Conservation (phyloP, 768 basidiomycete species). For the Lyophyllum atratum region DNA sequence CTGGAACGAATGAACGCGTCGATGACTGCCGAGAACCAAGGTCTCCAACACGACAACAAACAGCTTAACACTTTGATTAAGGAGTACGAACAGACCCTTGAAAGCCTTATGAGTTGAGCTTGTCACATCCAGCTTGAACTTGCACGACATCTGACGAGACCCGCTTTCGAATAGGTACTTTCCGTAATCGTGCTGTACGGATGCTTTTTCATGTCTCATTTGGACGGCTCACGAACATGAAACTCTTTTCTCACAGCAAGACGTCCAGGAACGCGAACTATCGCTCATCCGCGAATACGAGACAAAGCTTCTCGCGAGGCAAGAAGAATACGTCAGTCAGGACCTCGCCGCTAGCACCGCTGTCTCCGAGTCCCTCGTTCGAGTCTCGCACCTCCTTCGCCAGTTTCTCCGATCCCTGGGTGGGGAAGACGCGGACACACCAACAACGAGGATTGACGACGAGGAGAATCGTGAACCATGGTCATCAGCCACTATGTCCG, state of each 20-base stretch:
- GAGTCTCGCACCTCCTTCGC: conserved; percentile 70
- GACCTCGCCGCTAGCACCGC: conserved; percentile 64
- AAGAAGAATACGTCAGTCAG: conserved; percentile 63
- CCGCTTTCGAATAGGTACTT: conserved; percentile 41
- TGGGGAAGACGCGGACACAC: conserved; percentile 57
- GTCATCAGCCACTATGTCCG: conserved; percentile 43
- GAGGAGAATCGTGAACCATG: conserved; percentile 44
- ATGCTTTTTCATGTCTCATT: not conserved
- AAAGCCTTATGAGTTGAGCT: conserved; percentile 82
- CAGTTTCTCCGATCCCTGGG: conserved; percentile 66
- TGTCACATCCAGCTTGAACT: not conserved
- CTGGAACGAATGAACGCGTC: conserved; percentile 85
- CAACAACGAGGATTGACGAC: conserved; percentile 23
- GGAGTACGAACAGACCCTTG: conserved; percentile 96
- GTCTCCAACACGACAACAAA: conserved; percentile 91
- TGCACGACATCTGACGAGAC: conserved; percentile 4
- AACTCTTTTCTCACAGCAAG: conserved; percentile 55
- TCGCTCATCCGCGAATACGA: conserved; percentile 91
- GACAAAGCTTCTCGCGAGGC: conserved; percentile 72
- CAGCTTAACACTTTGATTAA: conserved; percentile 89
- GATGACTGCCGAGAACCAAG: conserved; percentile 81
- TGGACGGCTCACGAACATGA: conserved; percentile 9
- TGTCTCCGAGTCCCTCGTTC: conserved; percentile 67
- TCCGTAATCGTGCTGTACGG: conserved; percentile 87
- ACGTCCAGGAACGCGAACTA: conserved; percentile 91